Evolutionary conservation across 805 yeast genomes (phyloP).

Genomic region (Candida succiphila): DNA sequence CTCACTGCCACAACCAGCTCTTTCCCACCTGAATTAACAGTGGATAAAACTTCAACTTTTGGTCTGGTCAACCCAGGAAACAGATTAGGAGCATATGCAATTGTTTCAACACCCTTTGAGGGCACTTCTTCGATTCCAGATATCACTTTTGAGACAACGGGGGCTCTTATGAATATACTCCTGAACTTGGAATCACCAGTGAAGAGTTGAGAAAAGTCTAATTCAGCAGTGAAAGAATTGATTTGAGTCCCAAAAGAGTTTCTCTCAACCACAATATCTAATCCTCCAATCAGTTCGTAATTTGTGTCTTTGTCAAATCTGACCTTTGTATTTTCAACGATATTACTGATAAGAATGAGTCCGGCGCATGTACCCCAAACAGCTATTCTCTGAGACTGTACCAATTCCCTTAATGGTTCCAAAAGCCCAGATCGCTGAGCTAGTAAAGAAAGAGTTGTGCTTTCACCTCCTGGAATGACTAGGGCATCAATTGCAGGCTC

Average conservation of each 20-base stretch:
- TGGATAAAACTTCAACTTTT: background rate
- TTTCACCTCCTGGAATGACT: slow-evolving; percentile 64
- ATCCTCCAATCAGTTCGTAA: slow-evolving; percentile 48
- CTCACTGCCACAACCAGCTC: slow-evolving; percentile 59
- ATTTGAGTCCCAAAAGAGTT: slow-evolving; percentile 76
- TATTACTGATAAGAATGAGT: slow-evolving; percentile 51
- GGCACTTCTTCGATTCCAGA: background rate
- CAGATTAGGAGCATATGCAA: background rate
- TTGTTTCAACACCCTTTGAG: background rate
- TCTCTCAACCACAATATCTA: slow-evolving; percentile 53
- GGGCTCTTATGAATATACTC: slow-evolving; percentile 66
- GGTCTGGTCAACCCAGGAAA: background rate
- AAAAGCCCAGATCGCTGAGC: slow-evolving; percentile 56
- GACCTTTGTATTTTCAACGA: slow-evolving; percentile 39
- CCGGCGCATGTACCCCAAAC: slow-evolving; percentile 91
- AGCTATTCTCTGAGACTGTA: slow-evolving; percentile 37
- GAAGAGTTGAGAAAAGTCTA: slow-evolving; percentile 27
- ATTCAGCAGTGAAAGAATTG: slow-evolving; percentile 44
- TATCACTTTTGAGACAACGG: slow-evolving; percentile 34
- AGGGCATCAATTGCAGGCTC: slow-evolving; percentile 43
- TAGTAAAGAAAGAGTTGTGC: slow-evolving; percentile 59
- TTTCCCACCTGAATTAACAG: background rate
- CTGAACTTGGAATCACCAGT: slow-evolving; percentile 17
- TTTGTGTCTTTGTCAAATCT: slow-evolving; percentile 14
- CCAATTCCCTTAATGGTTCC: slow-evolving; percentile 41